A percentile compares a stretch with the other conserved stretches of the same genome.
Evolutionary conservation across 140 eudicot species (phyloP).

Genomic region (Anethum foeniculum): DNA sequence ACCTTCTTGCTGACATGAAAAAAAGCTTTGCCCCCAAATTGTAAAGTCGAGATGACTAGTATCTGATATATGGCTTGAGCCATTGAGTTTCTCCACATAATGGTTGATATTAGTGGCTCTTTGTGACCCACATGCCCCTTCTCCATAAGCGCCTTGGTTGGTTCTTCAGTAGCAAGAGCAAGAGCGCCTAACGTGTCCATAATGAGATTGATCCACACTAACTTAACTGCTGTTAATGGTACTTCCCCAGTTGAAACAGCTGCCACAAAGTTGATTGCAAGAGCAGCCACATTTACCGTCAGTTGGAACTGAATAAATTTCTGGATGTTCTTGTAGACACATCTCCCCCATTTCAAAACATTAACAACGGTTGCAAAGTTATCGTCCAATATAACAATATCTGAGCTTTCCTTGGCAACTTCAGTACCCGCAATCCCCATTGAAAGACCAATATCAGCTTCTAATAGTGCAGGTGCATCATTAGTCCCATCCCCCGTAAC

Average conservation of each 20-base stretch:
- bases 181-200: constrained; percentile 44
- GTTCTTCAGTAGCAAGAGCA: constrained; percentile 36
- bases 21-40: constrained; percentile 27
- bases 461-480: constrained; percentile 65
- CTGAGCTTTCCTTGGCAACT: constrained; percentile 67
- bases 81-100: constrained; percentile 44
- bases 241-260: constrained; percentile 38
- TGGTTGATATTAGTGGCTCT: constrained; percentile 33
- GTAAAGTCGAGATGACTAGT: constrained; percentile 22
- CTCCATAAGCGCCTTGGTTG: constrained; percentile 33
- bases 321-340: constrained; percentile 70
- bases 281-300: constrained; percentile 34
- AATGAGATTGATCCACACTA: constrained; percentile 36
- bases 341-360: constrained; percentile 66
- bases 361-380: constrained; percentile 56
- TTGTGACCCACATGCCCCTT: constrained; percentile 30
- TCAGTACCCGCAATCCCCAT: constrained; percentile 75
- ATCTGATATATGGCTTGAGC: constrained; percentile 40
- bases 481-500: constrained; percentile 70
- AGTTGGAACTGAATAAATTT: constrained; percentile 78
- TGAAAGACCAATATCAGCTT: constrained; percentile 67
- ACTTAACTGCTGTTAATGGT: constrained; percentile 29
- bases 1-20: constrained; percentile 23
- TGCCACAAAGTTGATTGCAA: constrained; percentile 29
- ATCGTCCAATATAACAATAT: constrained; percentile 66